Evolutionary conservation across 2,329 filamentous ascomycete genomes (phyloP).

Genomic region (Trichoderma asperellum): DNA sequence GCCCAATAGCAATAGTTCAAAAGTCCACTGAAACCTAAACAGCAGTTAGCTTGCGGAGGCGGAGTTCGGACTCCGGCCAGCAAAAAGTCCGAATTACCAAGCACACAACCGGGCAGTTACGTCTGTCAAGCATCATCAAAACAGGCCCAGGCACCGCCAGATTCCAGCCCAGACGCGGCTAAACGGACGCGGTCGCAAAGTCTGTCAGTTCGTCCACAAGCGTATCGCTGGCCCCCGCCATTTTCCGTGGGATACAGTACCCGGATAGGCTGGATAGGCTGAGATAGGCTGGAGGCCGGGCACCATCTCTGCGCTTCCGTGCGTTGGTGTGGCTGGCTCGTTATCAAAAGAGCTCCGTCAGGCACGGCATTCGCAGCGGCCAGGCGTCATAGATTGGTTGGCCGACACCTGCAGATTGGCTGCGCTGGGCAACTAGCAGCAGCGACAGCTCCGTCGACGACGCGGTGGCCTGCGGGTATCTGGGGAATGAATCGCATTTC

Average conservation of each 20-base stretch:
- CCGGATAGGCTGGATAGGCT: constrained; percentile 21
- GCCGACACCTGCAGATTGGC: constrained; percentile 17
- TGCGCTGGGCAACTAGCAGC: constrained; percentile 1
- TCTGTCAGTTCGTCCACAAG: neutral
- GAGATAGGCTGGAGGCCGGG: neutral
- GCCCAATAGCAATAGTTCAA: neutral
- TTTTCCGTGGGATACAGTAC: neutral
- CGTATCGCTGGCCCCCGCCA: constrained; percentile 15
- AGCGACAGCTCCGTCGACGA: constrained; percentile 3
- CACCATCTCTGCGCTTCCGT: neutral
- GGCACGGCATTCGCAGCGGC: constrained; percentile 14
- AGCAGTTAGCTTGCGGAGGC: constrained; percentile 18
- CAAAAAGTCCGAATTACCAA: constrained; percentile 24
- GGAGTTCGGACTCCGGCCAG: constrained; percentile 24
- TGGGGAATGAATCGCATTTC: neutral
- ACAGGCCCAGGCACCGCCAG: neutral
- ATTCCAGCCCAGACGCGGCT: neutral
- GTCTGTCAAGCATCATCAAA: constrained; percentile 17
- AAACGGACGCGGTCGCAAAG: neutral
- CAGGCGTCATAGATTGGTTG: constrained; percentile 18
- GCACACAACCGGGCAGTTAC: neutral
- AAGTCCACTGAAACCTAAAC: constrained; percentile 3
- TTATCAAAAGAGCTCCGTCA: constrained; percentile 10
- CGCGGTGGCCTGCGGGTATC: neutral
- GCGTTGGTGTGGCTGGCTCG: constrained; percentile 1